Conservation (phyloP, 768 basidiomycete genomes). For the Rhodotorula graminis region DNA sequence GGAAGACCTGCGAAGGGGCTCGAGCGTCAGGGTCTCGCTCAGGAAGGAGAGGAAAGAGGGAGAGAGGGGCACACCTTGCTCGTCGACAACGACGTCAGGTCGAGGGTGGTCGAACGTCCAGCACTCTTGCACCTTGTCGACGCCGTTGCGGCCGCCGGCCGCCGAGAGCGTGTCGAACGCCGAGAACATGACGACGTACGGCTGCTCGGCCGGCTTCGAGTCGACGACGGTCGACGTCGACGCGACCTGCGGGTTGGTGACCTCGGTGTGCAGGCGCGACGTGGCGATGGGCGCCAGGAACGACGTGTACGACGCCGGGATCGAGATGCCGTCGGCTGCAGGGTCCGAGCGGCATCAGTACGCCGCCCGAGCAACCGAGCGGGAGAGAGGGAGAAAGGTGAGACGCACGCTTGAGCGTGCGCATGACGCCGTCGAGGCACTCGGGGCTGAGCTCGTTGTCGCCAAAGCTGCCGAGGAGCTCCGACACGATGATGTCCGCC, state of each 20-base stretch:
- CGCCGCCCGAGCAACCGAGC: no score
- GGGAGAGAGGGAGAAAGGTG: neutral
- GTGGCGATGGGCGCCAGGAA: slow-evolving; percentile 91
- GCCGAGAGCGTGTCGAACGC: slow-evolving; percentile 85
- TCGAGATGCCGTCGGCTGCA: slow-evolving; percentile 84
- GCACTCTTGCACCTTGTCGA: slow-evolving; percentile 69
- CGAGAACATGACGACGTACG: slow-evolving; percentile 98
- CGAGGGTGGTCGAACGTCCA: slow-evolving; percentile 97
- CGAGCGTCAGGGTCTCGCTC: neutral
- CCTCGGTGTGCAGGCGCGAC: slow-evolving; percentile 83
- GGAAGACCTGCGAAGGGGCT: slow-evolving; percentile 61
- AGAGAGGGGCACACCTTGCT: slow-evolving; percentile 23
- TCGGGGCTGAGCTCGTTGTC: slow-evolving; percentile 98
- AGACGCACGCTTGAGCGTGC: slow-evolving; percentile 79
- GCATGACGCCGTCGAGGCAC: slow-evolving; percentile 90
- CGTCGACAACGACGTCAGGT: slow-evolving; percentile 67
- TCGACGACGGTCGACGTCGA: slow-evolving; percentile 39
- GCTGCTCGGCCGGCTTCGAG: slow-evolving; percentile 77
- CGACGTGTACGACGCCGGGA: slow-evolving; percentile 92
- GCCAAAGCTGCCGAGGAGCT: slow-evolving; percentile 92
- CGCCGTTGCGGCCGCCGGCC: slow-evolving; percentile 55
- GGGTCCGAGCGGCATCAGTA: no score
- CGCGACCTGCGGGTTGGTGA: slow-evolving; percentile 56
- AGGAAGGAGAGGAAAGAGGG: neutral
- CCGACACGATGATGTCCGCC: slow-evolving; percentile 90